A percentile compares a stretch with the other conserved stretches of the same genome.
Evolutionary conservation across 1,284 basidiomycete genomes (phyloP).

Genomic region (Malassezia slooffiae): DNA sequence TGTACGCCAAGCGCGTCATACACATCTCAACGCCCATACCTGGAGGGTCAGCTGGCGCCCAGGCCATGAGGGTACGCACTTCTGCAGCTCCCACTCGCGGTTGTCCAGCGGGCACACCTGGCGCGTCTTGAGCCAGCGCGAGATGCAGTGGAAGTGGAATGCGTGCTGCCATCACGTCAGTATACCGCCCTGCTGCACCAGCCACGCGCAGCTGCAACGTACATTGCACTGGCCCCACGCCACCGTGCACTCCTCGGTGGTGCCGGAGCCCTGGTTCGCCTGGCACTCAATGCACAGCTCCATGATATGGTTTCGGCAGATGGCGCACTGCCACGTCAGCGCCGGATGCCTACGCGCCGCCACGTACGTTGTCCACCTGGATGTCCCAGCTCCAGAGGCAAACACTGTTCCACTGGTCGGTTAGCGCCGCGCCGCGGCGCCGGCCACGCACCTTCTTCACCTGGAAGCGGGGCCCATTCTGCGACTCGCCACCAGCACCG

Average conservation of each 20-base stretch:
- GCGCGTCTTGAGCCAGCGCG: conserved; percentile 96
- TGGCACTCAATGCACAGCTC: conserved; percentile 78
- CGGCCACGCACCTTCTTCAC: conserved; percentile 41
- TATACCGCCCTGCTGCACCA: background rate
- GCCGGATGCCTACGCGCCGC: background rate
- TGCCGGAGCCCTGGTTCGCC: conserved; percentile 92
- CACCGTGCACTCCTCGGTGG: conserved; percentile 92
- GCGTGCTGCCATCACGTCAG: conserved; percentile 60
- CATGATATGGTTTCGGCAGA: conserved; percentile 47
- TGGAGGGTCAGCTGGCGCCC: background rate
- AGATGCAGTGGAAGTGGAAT: conserved; percentile 99
- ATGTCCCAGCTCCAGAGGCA: conserved; percentile 47
- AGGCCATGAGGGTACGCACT: conserved; percentile 58
- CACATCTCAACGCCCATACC: conserved; percentile 8
- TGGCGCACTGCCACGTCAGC: conserved; percentile 34
- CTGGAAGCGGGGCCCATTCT: conserved; percentile 39
- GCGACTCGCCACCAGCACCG: too few species aligned
- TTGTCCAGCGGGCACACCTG: conserved; percentile 98
- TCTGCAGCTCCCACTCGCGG: conserved; percentile 74
- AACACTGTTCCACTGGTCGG: conserved; percentile 42
- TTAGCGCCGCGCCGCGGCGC: too few species aligned
- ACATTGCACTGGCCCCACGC: conserved; percentile 99
- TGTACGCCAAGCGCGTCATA: background rate
- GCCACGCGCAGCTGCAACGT: too few species aligned
- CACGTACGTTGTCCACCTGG: conserved; percentile 43